Evolutionary conservation across 2,329 filamentous ascomycete species (phyloP).

Genomic region (Colletotrichum sp.): DNA sequence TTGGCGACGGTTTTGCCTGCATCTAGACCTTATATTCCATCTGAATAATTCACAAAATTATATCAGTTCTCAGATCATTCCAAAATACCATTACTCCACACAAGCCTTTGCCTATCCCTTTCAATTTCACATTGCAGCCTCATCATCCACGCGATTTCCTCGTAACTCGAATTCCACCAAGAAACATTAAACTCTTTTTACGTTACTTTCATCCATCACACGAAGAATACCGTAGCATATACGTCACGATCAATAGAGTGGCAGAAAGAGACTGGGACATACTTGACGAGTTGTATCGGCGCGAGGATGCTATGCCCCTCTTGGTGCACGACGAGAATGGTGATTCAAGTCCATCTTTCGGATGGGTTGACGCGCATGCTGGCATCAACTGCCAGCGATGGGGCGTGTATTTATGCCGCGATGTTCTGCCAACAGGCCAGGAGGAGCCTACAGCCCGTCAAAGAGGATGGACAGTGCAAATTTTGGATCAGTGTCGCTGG

Average conservation of each 20-base stretch:
- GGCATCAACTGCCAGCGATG: background rate
- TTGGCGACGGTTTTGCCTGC: background rate
- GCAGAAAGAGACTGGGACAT: background rate
- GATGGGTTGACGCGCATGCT: background rate
- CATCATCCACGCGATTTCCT: accelerated
- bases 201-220: background rate
- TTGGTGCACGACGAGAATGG: background rate
- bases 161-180: accelerated
- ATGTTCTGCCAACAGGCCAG: background rate
- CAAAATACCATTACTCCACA: accelerated
- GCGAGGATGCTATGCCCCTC: background rate
- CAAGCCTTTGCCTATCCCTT: accelerated
- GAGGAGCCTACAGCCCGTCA: background rate
- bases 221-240: accelerated
- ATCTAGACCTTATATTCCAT: background rate
- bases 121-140: background rate
- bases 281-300: background rate
- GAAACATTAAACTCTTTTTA: accelerated
- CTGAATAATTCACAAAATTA: background rate
- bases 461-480: background rate
- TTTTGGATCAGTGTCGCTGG: background rate
- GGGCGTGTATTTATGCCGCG: background rate
- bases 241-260: background rate
- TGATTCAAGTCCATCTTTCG: background rate
- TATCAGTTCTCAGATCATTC: background rate